These are phyloP conservation scores for Russula dissimulans DNA, from an alignment of 768 basidiomycete species.

Conservation along the genomic window DNA sequence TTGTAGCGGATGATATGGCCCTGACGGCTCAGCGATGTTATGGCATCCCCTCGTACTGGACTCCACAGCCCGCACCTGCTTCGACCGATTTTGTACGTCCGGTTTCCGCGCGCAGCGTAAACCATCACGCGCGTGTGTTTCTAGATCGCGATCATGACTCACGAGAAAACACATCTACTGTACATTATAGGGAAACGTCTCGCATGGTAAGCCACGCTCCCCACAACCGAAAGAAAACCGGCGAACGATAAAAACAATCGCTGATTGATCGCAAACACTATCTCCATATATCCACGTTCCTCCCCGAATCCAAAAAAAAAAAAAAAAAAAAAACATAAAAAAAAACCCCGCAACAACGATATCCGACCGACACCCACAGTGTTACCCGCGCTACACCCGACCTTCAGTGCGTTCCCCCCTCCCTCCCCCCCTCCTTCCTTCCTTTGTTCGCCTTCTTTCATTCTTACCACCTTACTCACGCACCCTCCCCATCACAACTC, in stretches of 20 bases:
- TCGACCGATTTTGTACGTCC: constrained; percentile 19
- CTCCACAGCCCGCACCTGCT: background rate
- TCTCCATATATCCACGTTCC: too few relatives aligned
- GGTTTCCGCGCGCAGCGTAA: too few relatives aligned
- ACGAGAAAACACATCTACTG: background rate
- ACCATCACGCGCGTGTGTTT: too few relatives aligned
- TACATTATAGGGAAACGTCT: constrained; percentile 16
- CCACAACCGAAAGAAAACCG: background rate
- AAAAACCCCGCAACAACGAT: background rate
- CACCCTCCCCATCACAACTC: background rate
- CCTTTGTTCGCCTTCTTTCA: too few relatives aligned
- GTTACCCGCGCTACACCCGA: constrained; percentile 16
- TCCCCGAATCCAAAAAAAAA: background rate
- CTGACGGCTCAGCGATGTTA: constrained; percentile 11
- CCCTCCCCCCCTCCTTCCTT: background rate
- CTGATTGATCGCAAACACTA: background rate
- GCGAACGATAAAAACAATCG: background rate
- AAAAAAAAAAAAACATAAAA: background rate
- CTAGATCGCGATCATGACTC: background rate
- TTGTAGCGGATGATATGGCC: constrained; percentile 18
- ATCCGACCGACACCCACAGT: background rate
- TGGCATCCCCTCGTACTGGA: constrained; percentile 9
- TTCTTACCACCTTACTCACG: background rate
- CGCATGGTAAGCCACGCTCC: constrained; percentile 13
- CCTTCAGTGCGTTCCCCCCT: constrained; percentile 3